phyloP scores from a whole-genome alignment of 2,329 filamentous ascomycete genomes.

The Colletotrichum sp. region DNA sequence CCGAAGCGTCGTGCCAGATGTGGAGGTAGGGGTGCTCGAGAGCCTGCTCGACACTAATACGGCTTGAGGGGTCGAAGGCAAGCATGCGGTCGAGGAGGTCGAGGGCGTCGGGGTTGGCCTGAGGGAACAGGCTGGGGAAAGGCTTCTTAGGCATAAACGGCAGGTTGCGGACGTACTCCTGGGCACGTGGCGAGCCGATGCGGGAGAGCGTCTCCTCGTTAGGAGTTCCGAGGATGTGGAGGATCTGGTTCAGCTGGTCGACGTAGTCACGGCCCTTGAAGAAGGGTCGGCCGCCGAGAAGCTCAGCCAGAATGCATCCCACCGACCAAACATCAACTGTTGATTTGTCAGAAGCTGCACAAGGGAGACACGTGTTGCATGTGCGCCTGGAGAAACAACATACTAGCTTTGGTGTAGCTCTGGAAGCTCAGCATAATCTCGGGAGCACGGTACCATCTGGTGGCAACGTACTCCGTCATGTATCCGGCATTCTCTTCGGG shows the following conservation, averaged over 20 bases:
- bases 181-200: slow-evolving; percentile 93
- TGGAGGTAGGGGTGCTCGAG: slow-evolving; percentile 95
- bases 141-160: slow-evolving; percentile 93
- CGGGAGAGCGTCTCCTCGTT: slow-evolving; percentile 93
- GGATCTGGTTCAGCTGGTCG: slow-evolving; percentile 98
- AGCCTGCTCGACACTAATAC: slow-evolving; percentile 93
- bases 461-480: slow-evolving; percentile 99
- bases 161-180: slow-evolving; percentile 97
- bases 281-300: slow-evolving; percentile 94
- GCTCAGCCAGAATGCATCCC: slow-evolving; percentile 94
- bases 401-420: slow-evolving; percentile 99
- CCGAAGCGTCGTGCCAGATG: slow-evolving; percentile 97
- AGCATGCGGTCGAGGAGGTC: slow-evolving; percentile 97
- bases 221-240: slow-evolving; percentile 96
- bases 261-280: slow-evolving; percentile 99
- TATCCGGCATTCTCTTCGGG: slow-evolving; percentile 98
- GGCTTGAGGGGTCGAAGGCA: slow-evolving; percentile 91
- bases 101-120: slow-evolving; percentile 94
- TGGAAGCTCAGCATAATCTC: slow-evolving; percentile 99
- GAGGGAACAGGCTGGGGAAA: slow-evolving; percentile 87
- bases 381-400: slow-evolving; percentile 46
- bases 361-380: background rate
- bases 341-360: background rate
- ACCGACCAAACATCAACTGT: slow-evolving; percentile 99
- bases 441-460: slow-evolving; percentile 91